Conservation (phyloP, 805 yeast species). For the Spathaspora girioi region DNA sequence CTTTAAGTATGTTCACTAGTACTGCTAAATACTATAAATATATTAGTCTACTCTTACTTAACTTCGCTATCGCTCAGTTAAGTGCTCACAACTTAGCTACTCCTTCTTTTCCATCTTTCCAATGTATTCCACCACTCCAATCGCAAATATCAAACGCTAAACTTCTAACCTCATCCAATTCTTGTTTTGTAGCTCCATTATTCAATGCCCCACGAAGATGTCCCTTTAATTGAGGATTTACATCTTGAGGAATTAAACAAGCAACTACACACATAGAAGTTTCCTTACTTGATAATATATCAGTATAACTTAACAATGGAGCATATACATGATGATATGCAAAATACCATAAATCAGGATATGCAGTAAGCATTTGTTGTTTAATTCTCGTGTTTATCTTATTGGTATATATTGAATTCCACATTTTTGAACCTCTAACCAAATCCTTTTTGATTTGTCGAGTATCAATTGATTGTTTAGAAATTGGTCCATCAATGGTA, state of each 20-base stretch:
- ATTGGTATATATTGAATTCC: conserved; percentile 67
- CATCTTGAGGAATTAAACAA: conserved; percentile 86
- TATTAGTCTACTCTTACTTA: no score
- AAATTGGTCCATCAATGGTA: conserved; percentile 42
- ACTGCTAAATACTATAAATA: no score
- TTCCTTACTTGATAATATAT: conserved; percentile 59
- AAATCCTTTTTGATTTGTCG: conserved; percentile 24
- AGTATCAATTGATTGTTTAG: conserved; percentile 25
- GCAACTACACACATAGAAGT: conserved; percentile 77
- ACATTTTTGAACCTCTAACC: conserved; percentile 58
- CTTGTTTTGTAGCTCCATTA: conserved; percentile 66
- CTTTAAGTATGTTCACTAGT: no score
- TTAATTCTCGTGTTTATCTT: conserved; percentile 69
- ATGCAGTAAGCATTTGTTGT: conserved; percentile 65
- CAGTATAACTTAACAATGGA: conserved; percentile 68
- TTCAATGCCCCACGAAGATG: conserved; percentile 84
- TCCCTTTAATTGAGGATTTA: conserved; percentile 88
- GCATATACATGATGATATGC: conserved; percentile 73
- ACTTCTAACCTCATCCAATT: conserved; percentile 55
- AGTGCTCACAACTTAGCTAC: conserved; percentile 47
- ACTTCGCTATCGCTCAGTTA: no score
- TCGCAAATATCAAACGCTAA: conserved; percentile 61
- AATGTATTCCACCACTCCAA: conserved; percentile 63
- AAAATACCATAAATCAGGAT: conserved; percentile 81
- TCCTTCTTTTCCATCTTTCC: conserved; percentile 50